phyloP scores from a whole-genome alignment of 2,329 filamentous ascomycete genomes.

The Botrytis deweyae region DNA sequence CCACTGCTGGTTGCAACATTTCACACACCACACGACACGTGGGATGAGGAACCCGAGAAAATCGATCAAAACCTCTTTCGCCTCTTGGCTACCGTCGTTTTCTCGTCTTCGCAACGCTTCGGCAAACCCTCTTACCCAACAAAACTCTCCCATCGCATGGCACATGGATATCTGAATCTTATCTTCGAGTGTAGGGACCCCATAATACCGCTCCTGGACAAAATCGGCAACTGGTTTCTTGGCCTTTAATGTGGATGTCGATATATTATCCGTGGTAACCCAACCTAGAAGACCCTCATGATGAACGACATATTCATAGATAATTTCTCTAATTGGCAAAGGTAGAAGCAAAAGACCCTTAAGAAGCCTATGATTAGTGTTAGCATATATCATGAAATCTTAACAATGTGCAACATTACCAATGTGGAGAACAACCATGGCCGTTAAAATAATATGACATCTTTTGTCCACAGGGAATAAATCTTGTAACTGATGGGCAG shows the following conservation, averaged over 20 bases:
- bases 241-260: too few relatives aligned
- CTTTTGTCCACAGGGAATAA: background rate
- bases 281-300: background rate
- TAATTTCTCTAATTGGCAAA: background rate
- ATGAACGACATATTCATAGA: background rate
- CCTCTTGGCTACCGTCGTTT: background rate
- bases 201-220: background rate
- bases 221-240: too few relatives aligned
- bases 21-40: background rate
- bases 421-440: background rate
- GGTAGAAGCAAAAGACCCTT: background rate
- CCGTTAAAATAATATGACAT: background rate
- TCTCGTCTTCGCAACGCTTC: background rate
- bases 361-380: background rate
- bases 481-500: background rate
- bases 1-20: background rate
- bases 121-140: background rate
- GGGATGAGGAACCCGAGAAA: background rate
- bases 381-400: background rate
- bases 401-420: background rate
- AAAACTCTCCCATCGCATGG: background rate
- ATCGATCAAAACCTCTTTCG: background rate
- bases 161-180: rapidly evolving
- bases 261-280: background rate
- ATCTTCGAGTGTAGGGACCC: background rate